phyloP scores from a whole-genome alignment of 768 basidiomycete genomes.

The Phlebiopsis flavidoalba region DNA sequence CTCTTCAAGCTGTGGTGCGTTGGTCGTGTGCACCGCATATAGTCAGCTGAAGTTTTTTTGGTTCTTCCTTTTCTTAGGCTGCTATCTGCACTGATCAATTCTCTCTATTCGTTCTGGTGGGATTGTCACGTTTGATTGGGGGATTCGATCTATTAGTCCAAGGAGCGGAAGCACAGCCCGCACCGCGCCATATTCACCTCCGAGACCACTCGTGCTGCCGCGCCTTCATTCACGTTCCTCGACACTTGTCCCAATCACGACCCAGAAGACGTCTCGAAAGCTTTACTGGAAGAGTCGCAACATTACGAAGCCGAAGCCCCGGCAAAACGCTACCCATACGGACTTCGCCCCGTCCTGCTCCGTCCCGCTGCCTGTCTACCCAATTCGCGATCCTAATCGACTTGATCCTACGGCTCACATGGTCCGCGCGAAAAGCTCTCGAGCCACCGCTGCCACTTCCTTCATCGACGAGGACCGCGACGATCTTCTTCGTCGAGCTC shows the following conservation, averaged over 20 bases:
- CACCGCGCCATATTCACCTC: conserved; percentile 27
- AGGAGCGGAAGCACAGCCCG: not conserved
- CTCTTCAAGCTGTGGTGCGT: conserved; percentile 85
- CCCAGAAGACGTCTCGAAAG: conserved; percentile 2
- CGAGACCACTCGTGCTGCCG: conserved; percentile 40
- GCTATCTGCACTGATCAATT: conserved; percentile 80
- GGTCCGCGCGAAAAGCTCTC: conserved; percentile 84
- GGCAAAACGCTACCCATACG: conserved; percentile 45
- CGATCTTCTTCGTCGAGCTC: conserved; percentile 85
- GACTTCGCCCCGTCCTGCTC: conserved; percentile 70
- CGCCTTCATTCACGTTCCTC: conserved; percentile 35
- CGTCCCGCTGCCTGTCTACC: conserved; percentile 84
- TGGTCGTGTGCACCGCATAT: not conserved
- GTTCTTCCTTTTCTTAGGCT: conserved; percentile 48
- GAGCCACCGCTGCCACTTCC: conserved; percentile 79
- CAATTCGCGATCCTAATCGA: conserved; percentile 78
- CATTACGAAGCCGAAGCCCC: not conserved
- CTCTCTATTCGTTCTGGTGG: conserved; percentile 98
- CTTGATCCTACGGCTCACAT: conserved; percentile 84
- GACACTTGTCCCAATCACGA: conserved; percentile 17
- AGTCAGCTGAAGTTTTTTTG: not conserved
- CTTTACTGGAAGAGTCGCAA: conserved; percentile 1
- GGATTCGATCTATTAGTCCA: conserved; percentile 64
- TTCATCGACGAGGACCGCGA: conserved; percentile 71
- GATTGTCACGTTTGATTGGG: conserved; percentile 98